Evolutionary conservation across 495 filamentous ascomycete species (phyloP), one percentile per base, ranked within the genome.

Genomic region (Daldinia decipiens): DNA sequence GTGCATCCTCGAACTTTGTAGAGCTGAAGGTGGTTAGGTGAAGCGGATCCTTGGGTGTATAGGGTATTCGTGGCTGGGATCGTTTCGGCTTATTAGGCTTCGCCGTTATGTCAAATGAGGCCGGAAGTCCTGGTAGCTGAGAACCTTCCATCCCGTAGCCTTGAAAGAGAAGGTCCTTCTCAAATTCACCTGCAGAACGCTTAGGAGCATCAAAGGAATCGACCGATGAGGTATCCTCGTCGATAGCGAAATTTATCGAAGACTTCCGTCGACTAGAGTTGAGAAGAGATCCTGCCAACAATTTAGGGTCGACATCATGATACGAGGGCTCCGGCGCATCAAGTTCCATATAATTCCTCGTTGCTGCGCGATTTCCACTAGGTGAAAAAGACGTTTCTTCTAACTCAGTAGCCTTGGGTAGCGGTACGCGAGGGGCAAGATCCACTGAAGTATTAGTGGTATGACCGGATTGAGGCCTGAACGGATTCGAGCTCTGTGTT

Each of bases 361-460:
- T 12, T 57, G 31, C 21, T 36, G 9, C 21, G 3, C 39, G 21
- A n/a, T 26, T 47, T 24, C 24, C 55, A 24, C 32, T 11, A 40
- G 59, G 32, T 19, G 51, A 40, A 5, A 26, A 50, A 27, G 65
- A 31, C 1, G 29, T 2, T 9, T 56, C 47, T 0, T 17, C 54
- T 5, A 29, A 61, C 11, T 40, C 65, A 31, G 29, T 24, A 11
- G 54, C 32, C 31, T 71, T 64, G 3, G 66, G 24, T 51, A 51
- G 12, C 3, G 55, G 45, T 4, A 52, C 19, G 19, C 55, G 68
- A 53, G 73, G 40, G 64, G 73, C 71, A 38, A 82, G 61, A 58
- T 83, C 77, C 57, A 84, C 66, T 0, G 82, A 82, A 4, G 81
- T 84, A 32, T 79, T 79, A 3, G 80, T 79, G 0, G 82, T 83